phyloP scores from a whole-genome alignment of 1,284 basidiomycete genomes.

The Pascua sp. region DNA sequence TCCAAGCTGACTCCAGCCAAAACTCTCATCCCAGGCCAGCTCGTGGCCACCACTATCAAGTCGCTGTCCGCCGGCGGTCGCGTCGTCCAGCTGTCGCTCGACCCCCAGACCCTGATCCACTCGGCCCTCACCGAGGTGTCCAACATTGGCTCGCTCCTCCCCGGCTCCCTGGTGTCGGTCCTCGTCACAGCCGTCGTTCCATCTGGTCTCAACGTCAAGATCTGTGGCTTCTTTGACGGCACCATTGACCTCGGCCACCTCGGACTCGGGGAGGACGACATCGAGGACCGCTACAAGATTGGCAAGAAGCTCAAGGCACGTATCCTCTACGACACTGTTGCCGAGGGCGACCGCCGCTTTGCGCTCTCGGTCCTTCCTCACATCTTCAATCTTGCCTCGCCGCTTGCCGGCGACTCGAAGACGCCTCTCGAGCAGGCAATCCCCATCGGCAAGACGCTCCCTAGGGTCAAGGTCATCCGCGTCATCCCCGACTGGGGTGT shows the following conservation, averaged over 20 bases:
- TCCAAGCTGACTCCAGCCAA: slow-evolving; percentile 15
- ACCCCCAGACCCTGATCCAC: slow-evolving; percentile 52
- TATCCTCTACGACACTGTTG: slow-evolving; percentile 77
- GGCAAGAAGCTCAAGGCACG: slow-evolving; percentile 86
- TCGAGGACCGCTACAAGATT: slow-evolving; percentile 62
- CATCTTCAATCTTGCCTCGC: slow-evolving; percentile 58
- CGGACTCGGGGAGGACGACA: slow-evolving; percentile 47
- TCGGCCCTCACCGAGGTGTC: slow-evolving; percentile 68
- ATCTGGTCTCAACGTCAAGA: slow-evolving; percentile 80
- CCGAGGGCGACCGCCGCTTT: slow-evolving; percentile 68
- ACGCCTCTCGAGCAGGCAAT: slow-evolving; percentile 58
- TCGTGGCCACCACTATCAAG: slow-evolving; percentile 63
- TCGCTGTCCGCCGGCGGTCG: slow-evolving; percentile 57
- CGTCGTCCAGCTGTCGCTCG: slow-evolving; percentile 48
- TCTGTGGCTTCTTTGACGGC: slow-evolving; percentile 90
- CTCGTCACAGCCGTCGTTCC: slow-evolving; percentile 77
- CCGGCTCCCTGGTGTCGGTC: slow-evolving; percentile 79
- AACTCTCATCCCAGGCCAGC: slow-evolving; percentile 55
- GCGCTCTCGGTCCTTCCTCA: slow-evolving; percentile 74
- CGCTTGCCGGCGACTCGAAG: slow-evolving; percentile 33
- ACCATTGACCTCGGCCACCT: slow-evolving; percentile 84
- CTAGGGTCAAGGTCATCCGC: slow-evolving; percentile 66
- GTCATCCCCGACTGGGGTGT: slow-evolving; percentile 80
- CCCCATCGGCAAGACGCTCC: slow-evolving; percentile 69
- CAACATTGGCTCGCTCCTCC: slow-evolving; percentile 75